Conservation (phyloP, 306 rosid species). For the Rosa multiflora region DNA sequence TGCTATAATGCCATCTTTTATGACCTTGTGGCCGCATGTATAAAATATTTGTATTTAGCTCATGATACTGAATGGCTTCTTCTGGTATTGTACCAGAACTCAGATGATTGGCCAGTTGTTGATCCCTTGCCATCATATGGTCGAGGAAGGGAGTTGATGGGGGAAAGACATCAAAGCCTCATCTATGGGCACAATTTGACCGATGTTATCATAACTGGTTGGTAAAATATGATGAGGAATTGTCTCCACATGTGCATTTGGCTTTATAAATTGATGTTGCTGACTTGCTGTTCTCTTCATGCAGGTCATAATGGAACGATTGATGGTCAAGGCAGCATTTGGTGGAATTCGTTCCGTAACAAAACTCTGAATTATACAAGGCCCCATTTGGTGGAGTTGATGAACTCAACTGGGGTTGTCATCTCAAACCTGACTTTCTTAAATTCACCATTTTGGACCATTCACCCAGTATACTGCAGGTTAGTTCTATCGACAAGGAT, state of each 20-base stretch:
- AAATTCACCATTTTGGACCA: slow-evolving; percentile 80
- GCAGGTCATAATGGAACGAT: slow-evolving; percentile 71
- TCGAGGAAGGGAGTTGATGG: slow-evolving; percentile 83
- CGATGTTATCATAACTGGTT: slow-evolving; percentile 82
- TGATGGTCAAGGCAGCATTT: slow-evolving; percentile 72
- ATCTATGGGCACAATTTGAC: slow-evolving; percentile 70
- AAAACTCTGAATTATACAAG: slow-evolving; percentile 68
- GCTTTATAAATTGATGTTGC: slow-evolving; percentile 30
- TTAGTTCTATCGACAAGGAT: slow-evolving; percentile 36
- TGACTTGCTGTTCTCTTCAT: slow-evolving; percentile 23
- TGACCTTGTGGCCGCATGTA: slow-evolving; percentile 18
- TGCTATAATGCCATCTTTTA: background rate
- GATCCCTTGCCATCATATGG: slow-evolving; percentile 91
- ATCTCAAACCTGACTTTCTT: slow-evolving; percentile 73
- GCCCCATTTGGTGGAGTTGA: slow-evolving; percentile 79
- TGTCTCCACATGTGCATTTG: slow-evolving; percentile 4
- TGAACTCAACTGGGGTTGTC: slow-evolving; percentile 63
- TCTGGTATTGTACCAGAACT: slow-evolving; percentile 43
- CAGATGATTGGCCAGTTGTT: slow-evolving; percentile 68
- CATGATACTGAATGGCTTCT: slow-evolving; percentile 24
- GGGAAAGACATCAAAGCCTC: slow-evolving; percentile 76
- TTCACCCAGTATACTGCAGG: slow-evolving; percentile 91
- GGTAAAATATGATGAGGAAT: slow-evolving; percentile 20
- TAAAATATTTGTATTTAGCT: slow-evolving; percentile 11
- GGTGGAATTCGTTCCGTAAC: slow-evolving; percentile 70